These are phyloP conservation scores for Mucor piriformis DNA, from an alignment of 371 early-diverging fungal genomes.

Conservation along the genomic window DNA sequence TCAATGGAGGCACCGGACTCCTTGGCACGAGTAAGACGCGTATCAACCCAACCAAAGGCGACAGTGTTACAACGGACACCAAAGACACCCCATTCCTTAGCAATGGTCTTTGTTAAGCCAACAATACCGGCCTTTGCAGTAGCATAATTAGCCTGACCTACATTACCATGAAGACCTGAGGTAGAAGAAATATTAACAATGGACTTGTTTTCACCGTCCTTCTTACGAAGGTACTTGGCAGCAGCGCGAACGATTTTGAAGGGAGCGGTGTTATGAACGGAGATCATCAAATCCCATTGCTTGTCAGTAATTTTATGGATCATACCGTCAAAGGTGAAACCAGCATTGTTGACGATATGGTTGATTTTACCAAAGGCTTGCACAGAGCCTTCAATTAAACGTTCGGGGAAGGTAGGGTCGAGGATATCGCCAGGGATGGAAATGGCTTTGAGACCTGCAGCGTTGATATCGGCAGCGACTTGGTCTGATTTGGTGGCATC, in stretches of 20 bases:
- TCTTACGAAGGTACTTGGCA: constrained; percentile 59
- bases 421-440: constrained; percentile 62
- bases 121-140: constrained; percentile 64
- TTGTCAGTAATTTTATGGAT: constrained; percentile 71
- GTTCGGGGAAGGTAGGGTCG: constrained; percentile 60
- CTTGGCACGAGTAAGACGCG: constrained; percentile 73
- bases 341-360: constrained; percentile 75
- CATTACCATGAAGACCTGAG: constrained; percentile 71
- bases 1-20: constrained; percentile 68
- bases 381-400: constrained; percentile 60
- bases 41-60: constrained; percentile 71
- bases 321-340: constrained; percentile 74
- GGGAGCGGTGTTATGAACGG: constrained; percentile 71
- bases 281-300: constrained; percentile 70
- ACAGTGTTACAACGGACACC: constrained; percentile 70
- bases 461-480: constrained; percentile 65
- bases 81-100: constrained; percentile 65
- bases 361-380: constrained; percentile 70
- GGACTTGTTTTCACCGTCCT: constrained; percentile 52
- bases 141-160: constrained; percentile 67
- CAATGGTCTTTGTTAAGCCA: constrained; percentile 64
- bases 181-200: constrained; percentile 71
- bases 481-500: constrained; percentile 57
- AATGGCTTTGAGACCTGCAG: constrained; percentile 62
- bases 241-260: constrained; percentile 73